Conservation (phyloP, 495 filamentous ascomycete genomes). For the Clohesyomyces aquaticus region DNA sequence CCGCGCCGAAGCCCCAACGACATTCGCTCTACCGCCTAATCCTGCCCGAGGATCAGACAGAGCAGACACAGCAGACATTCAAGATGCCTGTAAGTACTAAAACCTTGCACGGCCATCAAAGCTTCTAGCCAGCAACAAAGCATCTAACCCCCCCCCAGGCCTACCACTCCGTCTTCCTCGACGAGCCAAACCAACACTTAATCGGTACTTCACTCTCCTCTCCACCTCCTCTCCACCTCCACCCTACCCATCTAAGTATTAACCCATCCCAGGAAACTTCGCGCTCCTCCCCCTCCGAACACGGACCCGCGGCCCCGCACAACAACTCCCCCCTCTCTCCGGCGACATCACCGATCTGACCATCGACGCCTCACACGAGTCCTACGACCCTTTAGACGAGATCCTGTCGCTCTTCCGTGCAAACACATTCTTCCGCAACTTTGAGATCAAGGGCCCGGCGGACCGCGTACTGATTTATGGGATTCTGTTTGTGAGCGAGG, state of each 20-base stretch:
- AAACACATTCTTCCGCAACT: slow-evolving; percentile 99
- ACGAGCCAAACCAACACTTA: slow-evolving; percentile 70
- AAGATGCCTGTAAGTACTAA: slow-evolving; percentile 58
- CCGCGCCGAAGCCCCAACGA: slow-evolving; percentile 10
- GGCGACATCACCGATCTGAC: slow-evolving; percentile 67
- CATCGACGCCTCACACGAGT: slow-evolving; percentile 80
- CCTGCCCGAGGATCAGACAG: slow-evolving; percentile 11
- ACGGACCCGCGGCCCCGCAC: slow-evolving; percentile 86
- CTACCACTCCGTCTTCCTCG: slow-evolving; percentile 92
- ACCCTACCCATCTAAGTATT: background rate
- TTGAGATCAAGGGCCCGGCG: slow-evolving; percentile 96
- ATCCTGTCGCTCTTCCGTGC: slow-evolving; percentile 90
- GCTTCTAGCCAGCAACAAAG: too few species aligned
- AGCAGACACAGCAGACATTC: slow-evolving; percentile 31
- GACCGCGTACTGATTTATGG: slow-evolving; percentile 96
- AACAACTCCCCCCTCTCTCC: slow-evolving; percentile 75
- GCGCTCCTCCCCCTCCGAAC: slow-evolving; percentile 93
- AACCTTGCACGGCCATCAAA: background rate
- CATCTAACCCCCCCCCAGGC: slow-evolving; percentile 58
- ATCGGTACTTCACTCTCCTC: slow-evolving; percentile 56
- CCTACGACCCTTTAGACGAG: slow-evolving; percentile 95
- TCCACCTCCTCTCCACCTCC: background rate
- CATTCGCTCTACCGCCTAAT: background rate
- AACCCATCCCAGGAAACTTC: slow-evolving; percentile 70
- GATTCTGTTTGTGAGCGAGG: slow-evolving; percentile 90